Percentiles rank a stretch among this genome's conserved stretches.
These are phyloP conservation scores for Casaregolazyma lundiana DNA, from an alignment of 1,139 yeast species.

Conservation along the genomic window DNA sequence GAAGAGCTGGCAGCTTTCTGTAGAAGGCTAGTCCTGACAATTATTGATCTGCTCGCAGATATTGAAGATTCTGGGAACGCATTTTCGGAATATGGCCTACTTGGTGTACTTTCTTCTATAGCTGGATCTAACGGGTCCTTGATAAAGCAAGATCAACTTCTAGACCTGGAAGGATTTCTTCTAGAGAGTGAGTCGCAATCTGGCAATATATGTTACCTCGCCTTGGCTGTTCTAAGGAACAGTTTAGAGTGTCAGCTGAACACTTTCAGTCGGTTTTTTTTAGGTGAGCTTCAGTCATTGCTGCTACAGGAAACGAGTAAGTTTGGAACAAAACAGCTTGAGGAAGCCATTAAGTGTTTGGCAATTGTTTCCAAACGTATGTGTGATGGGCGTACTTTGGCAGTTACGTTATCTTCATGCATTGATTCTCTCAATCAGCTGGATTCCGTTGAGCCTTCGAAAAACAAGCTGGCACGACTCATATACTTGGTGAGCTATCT, in stretches of 20 bases:
- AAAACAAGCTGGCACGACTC: conserved; percentile 33
- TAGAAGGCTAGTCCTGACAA: not conserved
- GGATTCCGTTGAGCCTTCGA: conserved; percentile 1
- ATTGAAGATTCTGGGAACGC: not conserved
- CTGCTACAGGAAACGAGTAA: conserved; percentile 54
- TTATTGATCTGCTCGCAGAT: conserved; percentile 4
- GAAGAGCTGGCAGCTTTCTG: not conserved
- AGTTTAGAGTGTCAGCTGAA: conserved; percentile 45
- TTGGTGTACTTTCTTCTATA: conserved; percentile 42
- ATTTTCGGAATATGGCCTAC: not conserved
- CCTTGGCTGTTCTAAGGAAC: conserved; percentile 50
- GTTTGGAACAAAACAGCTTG: conserved; percentile 52
- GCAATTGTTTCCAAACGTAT: conserved; percentile 35
- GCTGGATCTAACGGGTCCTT: conserved; percentile 48
- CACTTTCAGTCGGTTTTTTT: not conserved
- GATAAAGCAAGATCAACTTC: conserved; percentile 60
- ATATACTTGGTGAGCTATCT: conserved; percentile 62
- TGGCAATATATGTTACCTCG: conserved; percentile 41
- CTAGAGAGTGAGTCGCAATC: conserved; percentile 41
- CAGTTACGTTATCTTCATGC: conserved; percentile 2
- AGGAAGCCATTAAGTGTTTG: conserved; percentile 63
- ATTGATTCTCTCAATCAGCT: conserved; percentile 1
- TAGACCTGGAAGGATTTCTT: conserved; percentile 55
- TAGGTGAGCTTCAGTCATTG: conserved; percentile 42
- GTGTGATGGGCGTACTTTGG: conserved; percentile 2